Evolutionary conservation across 257 asterid species (phyloP).

Genomic region (Cinchona pubescens): DNA sequence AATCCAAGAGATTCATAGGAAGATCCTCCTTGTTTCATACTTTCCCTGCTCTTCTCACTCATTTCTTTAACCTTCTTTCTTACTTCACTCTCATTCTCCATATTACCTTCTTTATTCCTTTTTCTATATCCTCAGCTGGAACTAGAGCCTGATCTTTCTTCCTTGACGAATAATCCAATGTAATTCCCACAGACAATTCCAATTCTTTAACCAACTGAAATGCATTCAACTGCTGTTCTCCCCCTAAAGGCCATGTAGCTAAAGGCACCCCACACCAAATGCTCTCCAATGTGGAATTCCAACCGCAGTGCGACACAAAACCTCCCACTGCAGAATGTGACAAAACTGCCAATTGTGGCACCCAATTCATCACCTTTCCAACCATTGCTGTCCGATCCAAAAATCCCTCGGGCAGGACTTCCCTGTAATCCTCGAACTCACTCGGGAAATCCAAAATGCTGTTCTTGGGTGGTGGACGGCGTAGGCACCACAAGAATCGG

Average conservation of each 20-base stretch:
- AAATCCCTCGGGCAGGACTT: constrained; percentile 50
- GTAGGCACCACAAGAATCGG: constrained; percentile 21
- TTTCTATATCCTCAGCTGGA: constrained; percentile 35
- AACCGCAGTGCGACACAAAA: too few relatives aligned
- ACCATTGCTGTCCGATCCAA: constrained; percentile 30
- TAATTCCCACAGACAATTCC: too few relatives aligned
- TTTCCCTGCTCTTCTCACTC: constrained; percentile 38
- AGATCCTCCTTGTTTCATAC: constrained; percentile 46
- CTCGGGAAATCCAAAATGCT: neutral
- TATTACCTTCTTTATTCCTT: constrained; percentile 39
- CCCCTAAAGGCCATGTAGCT: too few relatives aligned
- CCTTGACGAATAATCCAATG: too few relatives aligned
- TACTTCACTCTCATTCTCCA: constrained; percentile 33
- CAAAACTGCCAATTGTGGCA: too few relatives aligned
- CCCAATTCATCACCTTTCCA: too few relatives aligned
- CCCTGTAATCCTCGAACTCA: constrained; percentile 17
- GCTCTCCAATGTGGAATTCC: too few relatives aligned
- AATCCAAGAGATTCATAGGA: constrained; percentile 31
- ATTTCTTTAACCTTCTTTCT: constrained; percentile 33
- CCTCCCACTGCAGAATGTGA: too few relatives aligned
- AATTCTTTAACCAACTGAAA: too few relatives aligned
- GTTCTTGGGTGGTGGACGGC: constrained; percentile 3
- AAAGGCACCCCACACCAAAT: too few relatives aligned
- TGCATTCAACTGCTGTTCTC: too few relatives aligned
- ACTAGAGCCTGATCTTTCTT: constrained; percentile 16